A percentile compares a stretch with the other conserved stretches of the same genome.
Evolutionary conservation across 1,284 basidiomycete genomes (phyloP).

Genomic region (Meripilus lineatus): DNA sequence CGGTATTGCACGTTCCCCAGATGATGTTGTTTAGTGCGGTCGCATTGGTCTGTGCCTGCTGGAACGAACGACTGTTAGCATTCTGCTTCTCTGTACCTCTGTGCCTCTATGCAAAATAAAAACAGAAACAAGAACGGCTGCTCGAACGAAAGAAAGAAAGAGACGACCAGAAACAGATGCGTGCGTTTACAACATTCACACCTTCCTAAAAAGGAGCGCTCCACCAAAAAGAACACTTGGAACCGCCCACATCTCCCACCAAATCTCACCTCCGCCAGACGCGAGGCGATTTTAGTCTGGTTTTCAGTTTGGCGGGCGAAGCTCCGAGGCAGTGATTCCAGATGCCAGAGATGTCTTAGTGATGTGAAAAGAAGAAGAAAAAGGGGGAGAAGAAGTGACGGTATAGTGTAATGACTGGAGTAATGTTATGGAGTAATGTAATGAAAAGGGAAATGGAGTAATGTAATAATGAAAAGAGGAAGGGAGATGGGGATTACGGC

Average conservation of each 20-base stretch:
- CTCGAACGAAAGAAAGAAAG: not conserved
- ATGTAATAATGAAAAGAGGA: not conserved
- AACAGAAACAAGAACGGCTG: not conserved
- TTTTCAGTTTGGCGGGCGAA: too few species aligned
- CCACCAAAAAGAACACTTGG: too few species aligned
- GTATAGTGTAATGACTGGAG: not conserved
- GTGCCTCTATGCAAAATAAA: not conserved
- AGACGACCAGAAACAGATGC: not conserved
- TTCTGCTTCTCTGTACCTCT: not conserved
- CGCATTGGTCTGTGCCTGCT: conserved; percentile 60
- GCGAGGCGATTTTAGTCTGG: too few species aligned
- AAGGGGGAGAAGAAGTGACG: not conserved
- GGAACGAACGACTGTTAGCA: conserved; percentile 1
- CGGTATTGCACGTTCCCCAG: conserved; percentile 75
- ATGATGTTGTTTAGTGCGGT: conserved; percentile 62
- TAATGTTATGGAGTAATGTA: not conserved
- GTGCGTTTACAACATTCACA: too few species aligned
- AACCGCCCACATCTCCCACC: too few species aligned
- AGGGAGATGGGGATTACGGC: too few species aligned
- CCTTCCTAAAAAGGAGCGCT: too few species aligned
- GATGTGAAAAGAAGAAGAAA: not conserved
- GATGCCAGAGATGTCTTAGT: too few species aligned
- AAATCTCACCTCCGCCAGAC: too few species aligned
- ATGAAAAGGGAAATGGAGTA: not conserved
- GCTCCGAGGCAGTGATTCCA: too few species aligned